Conservation (phyloP, 768 basidiomycete species). For the Collybiopsis confluens region DNA sequence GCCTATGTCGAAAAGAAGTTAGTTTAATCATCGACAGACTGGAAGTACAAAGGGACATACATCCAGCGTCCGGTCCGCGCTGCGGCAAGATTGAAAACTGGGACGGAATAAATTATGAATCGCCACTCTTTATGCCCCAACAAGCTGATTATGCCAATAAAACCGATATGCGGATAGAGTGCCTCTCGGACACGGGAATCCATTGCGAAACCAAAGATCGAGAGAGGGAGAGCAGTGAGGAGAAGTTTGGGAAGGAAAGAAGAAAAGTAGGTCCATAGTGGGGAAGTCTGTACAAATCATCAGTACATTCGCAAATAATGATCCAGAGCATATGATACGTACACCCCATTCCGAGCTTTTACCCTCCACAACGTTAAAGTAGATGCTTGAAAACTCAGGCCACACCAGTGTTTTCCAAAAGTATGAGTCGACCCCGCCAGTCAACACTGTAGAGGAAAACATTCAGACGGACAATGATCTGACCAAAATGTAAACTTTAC, state of each 20-base stretch:
- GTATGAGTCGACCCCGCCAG: constrained; percentile 72
- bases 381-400: constrained; percentile 79
- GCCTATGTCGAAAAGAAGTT: constrained; percentile 24
- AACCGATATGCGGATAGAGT: constrained; percentile 46
- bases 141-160: constrained; percentile 62
- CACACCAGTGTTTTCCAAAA: constrained; percentile 78
- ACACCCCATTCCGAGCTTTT: constrained; percentile 94
- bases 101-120: constrained; percentile 86
- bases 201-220: constrained; percentile 43
- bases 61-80: constrained; percentile 60
- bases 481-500: constrained; percentile 9
- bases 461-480: not conserved
- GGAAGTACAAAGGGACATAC: constrained; percentile 40
- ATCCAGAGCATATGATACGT: constrained; percentile 24
- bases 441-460: constrained; percentile 39
- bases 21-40: not conserved
- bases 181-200: constrained; percentile 50
- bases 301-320: not conserved
- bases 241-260: constrained; percentile 75
- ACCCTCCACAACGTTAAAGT: constrained; percentile 85
- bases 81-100: constrained; percentile 75
- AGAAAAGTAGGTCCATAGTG: constrained; percentile 62
- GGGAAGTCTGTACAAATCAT: constrained; percentile 52
- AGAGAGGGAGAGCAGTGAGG: constrained; percentile 57
- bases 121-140: constrained; percentile 98